Base-by-base conservation (phyloP, 352 stramenopile species). In the Phytophthora pseudosyringae region DNA sequence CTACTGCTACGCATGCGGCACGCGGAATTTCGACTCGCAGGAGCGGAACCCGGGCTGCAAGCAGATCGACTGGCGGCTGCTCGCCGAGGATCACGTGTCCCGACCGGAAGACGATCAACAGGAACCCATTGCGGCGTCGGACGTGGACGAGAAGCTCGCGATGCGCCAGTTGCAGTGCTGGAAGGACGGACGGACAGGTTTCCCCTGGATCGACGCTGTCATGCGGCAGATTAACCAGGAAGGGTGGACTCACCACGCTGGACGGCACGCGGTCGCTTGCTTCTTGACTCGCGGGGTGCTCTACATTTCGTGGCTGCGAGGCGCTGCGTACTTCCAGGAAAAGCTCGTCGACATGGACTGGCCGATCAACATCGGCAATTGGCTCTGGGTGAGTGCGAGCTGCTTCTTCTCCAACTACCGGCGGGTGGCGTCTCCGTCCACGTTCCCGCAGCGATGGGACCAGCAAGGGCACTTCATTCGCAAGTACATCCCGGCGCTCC, bases 341-440 rank as follows among this genome's bases (percentile, higher is more conserved):
- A 86, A 97, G 32, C 81, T 99, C 3, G 78, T 99, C 33, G 97
- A 99, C 73, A 76, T 97, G 21, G 97, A 99, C 69, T 99, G 95
- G 86, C 69, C 86, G 2, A 67, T 99, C n/a, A 99, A 99, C 78
- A 90, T 97, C 57, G 97, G 97, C 75, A 99, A 99, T 67, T 99
- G 97, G 97, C 83, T 98, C 44, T 98, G 97, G 96, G 86, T 99
- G 2, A 96, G 81, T 33, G 96, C 91, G 40, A 97, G 87, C 47
- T 92, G 85, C 49, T 98, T 98, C 71, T 99, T 98, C 69, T 92
- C 97, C 47, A 95, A 99, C 67, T 99, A 98, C 70, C 97, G 97
- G 70, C 81, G 91, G 26, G 96, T 98, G 67, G 98, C 98, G 63
- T 97, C 82, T 43, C 95, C 95, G 6, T 86, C 92, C 28, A 75